These are phyloP conservation scores for Kodamaea kaohsiungensis DNA, from an alignment of 805 yeast genomes.

Conservation along the genomic window DNA sequence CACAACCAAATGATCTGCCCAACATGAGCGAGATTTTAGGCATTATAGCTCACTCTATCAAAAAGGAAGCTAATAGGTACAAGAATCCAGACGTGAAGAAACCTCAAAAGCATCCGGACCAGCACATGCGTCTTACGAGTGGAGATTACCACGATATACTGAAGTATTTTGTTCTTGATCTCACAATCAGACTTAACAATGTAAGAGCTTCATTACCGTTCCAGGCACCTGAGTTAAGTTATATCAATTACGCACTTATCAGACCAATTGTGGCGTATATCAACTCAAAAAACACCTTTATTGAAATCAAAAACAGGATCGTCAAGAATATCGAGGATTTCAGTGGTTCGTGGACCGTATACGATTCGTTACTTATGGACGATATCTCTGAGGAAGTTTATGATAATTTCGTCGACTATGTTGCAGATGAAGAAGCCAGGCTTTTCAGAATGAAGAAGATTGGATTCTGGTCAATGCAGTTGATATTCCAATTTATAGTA, in stretches of 20 bases:
- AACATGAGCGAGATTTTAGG: slow-evolving; percentile 49
- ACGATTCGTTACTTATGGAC: slow-evolving; percentile 88
- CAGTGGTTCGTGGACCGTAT: slow-evolving; percentile 95
- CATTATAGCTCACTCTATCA: slow-evolving; percentile 47
- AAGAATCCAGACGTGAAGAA: slow-evolving; percentile 31
- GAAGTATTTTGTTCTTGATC: slow-evolving; percentile 72
- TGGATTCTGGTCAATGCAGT: slow-evolving; percentile 90
- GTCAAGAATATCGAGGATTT: slow-evolving; percentile 80
- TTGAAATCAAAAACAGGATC: slow-evolving; percentile 82
- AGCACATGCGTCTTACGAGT: slow-evolving; percentile 28
- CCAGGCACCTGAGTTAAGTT: slow-evolving; percentile 83
- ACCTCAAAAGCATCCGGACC: slow-evolving; percentile 29
- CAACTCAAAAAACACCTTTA: slow-evolving; percentile 84
- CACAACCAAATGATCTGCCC: slow-evolving; percentile 58
- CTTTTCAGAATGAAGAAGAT: slow-evolving; percentile 74
- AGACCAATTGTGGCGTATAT: slow-evolving; percentile 96
- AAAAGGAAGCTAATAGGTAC: slow-evolving; percentile 50
- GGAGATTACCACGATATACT: slow-evolving; percentile 37
- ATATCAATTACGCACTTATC: slow-evolving; percentile 86
- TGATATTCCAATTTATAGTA: slow-evolving; percentile 75
- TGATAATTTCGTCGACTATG: slow-evolving; percentile 86
- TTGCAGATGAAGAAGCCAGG: slow-evolving; percentile 81
- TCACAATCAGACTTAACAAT: slow-evolving; percentile 76
- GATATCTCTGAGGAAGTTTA: slow-evolving; percentile 88
- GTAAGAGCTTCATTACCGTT: slow-evolving; percentile 89